Evolutionary conservation across 2,329 filamentous ascomycete species (phyloP), one percentile per base, ranked within the genome.

Genomic region (Aspergillus amoenus): DNA sequence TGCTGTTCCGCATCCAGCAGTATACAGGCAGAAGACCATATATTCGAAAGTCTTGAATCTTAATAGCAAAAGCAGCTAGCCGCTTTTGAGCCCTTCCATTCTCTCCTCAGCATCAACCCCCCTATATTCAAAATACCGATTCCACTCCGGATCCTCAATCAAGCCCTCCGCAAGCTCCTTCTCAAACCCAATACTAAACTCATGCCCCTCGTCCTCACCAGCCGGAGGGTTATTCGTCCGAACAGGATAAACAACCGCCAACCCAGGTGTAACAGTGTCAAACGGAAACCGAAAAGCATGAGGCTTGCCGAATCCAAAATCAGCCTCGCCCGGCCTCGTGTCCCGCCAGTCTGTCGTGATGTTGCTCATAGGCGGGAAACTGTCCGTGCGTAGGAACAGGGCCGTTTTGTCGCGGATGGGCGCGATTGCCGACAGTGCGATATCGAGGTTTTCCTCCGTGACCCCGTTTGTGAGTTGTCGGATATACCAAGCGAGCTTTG

Each of bases 281-380:
- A 43, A 21, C 7, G 41, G 41, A 21, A 43, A 43, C 11, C 41
- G 41, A 43, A 43, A 43, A 0, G 41, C 41, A 21, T 43, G 41
- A 17, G 74, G 74, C 56, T 56, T 68, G 0, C 56, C 71, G 39
- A 77, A 74, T n/a, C 74, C 73, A 62, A 76, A 77, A 49, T 76
- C 68, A 0, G 65, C 62, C 0, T 56, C 59, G 9, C 60, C 64
- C 1, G 72, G 59, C 2, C 64, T 59, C 0, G 68, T 64, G 7
- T 68, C 67, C 1, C 75, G 68, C 54, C 70, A 69, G 40, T 76
- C 74, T 0, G 73, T 76, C 18, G 66, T 57, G 2, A 73, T 52
- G 13, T 72, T 67, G 1, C 65, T 68, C 58, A 76, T 57, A 2
- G 74, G 73, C 5, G 75, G 72, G 13, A 71, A 65, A 0, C 70